Conservation (phyloP, 495 filamentous ascomycete genomes). For the Tetracladium marchalianum region DNA sequence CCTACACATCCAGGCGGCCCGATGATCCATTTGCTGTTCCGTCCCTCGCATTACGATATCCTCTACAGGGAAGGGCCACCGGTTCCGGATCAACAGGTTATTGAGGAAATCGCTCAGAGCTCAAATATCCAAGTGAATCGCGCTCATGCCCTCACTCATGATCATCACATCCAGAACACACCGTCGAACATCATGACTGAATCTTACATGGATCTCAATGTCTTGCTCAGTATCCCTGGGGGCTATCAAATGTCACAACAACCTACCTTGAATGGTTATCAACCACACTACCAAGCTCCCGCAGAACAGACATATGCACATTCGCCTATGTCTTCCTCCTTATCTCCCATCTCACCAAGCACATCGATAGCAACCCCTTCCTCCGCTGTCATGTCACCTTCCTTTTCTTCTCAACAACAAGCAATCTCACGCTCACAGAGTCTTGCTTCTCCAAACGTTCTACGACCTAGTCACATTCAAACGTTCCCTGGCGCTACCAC, state of each 20-base stretch:
- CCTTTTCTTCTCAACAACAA: conserved; percentile 29
- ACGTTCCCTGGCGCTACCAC: conserved; percentile 19
- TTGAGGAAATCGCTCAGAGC: conserved; percentile 36
- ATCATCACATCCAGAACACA: conserved; percentile 22
- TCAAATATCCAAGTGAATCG: conserved; percentile 44
- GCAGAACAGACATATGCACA: conserved; percentile 12
- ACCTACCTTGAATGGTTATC: conserved; percentile 14
- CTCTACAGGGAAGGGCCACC: conserved; percentile 63
- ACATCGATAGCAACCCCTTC: conserved; percentile 17
- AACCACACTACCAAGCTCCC: conserved; percentile 9
- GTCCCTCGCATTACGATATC: conserved; percentile 86
- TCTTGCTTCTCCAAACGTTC: conserved; percentile 9
- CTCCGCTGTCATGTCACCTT: conserved; percentile 26
- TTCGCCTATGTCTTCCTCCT: conserved; percentile 15
- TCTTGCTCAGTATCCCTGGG: conserved; percentile 37
- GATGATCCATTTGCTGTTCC: conserved; percentile 42
- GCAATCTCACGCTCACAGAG: conserved; percentile 29
- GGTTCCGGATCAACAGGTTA: conserved; percentile 31
- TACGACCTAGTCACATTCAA: not conserved
- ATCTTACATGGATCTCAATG: conserved; percentile 25
- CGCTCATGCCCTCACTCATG: conserved; percentile 28
- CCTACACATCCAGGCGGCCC: conserved; percentile 30
- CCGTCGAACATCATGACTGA: conserved; percentile 30
- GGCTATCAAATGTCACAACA: conserved; percentile 21
- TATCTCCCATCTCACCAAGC: conserved; percentile 21